Conservation (phyloP, 306 rosid species). For the Citrullus amarus region DNA sequence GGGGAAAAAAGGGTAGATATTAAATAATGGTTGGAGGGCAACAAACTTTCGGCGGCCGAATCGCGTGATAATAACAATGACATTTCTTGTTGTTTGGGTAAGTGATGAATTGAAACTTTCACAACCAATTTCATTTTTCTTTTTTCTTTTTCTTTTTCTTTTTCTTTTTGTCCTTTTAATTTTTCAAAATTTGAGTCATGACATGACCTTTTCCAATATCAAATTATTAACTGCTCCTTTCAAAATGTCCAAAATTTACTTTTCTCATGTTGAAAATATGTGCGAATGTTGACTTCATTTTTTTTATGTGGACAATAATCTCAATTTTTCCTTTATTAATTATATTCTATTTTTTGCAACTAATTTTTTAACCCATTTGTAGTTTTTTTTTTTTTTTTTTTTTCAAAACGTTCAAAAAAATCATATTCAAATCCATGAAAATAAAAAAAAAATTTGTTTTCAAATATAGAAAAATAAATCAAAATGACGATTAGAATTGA, state of each 20-base stretch:
- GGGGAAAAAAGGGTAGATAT: neutral
- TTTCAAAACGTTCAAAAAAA: no score
- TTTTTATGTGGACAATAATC: no score
- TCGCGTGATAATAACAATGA: constrained; percentile 49
- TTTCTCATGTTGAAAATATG: neutral
- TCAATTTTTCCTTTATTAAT: no score
- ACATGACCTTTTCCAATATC: neutral
- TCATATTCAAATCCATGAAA: neutral
- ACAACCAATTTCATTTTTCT: constrained; percentile 13
- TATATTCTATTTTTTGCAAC: no score
- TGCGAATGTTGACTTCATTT: neutral
- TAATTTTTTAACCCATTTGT: no score
- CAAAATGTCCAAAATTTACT: neutral
- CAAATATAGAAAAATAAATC: no score
- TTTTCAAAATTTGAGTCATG: neutral
- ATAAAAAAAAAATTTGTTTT: no score
- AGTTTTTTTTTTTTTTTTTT: no score
- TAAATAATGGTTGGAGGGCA: constrained; percentile 12
- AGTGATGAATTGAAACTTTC: constrained; percentile 21
- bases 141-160: neutral
- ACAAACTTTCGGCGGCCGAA: constrained; percentile 34
- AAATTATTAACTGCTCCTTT: neutral
- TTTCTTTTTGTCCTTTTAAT: neutral
- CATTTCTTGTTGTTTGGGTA: constrained; percentile 55
- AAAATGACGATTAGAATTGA: no score